Base-by-base conservation (phyloP, 768 basidiomycete genomes). In the Kwoniella newhampshirensis region DNA sequence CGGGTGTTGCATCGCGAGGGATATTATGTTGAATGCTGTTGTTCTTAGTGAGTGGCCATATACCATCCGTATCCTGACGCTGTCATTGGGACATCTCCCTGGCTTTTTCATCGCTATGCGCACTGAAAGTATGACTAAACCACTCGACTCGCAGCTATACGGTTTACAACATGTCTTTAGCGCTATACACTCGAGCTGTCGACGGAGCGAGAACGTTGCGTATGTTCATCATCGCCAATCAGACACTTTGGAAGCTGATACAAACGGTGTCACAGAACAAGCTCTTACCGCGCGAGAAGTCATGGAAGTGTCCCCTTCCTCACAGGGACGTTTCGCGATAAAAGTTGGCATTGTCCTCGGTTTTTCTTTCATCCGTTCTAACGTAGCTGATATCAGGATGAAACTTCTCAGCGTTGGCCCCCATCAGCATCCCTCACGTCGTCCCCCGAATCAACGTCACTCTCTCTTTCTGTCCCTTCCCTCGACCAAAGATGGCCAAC, bases 241-340 rank as follows among this genome's bases (percentile, higher is more conserved):
- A 42, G n/a, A n/a, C 11, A 27, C 41, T 21, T 54, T 49, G 49
- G 45, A 37, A 15, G 32, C 37, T 41, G 27, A 54, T 46, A 32
- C 32, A 6, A 26, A 30, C 32, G 27, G 3, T 17, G 17, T 7
- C 7, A 13, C 47, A 72, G 70, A 68, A 55, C 60, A 67, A 61
- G 64, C 70, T 5, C 43, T 63, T 6, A 70, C 68, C 2, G 71
- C 71, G 12, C 52, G 64, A 26, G 71, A 70, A 43, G 67, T 73
- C 15, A 55, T 64, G 11, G 71, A 73, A 44, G 46, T 73, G 7
- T 50, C 63, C 3, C 58, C 66, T 4, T 42, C 49, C 17, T 63
- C 54, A 23, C 51, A 58, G 32, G 66, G 64, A 1, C 50, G 56
- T n/a, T 61, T 56, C 30, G 43, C 60, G 9, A 43, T 62, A 28